These are phyloP conservation scores for Sungouiozyma ichnusensis DNA, from an alignment of 805 yeast species.

Conservation along the genomic window DNA sequence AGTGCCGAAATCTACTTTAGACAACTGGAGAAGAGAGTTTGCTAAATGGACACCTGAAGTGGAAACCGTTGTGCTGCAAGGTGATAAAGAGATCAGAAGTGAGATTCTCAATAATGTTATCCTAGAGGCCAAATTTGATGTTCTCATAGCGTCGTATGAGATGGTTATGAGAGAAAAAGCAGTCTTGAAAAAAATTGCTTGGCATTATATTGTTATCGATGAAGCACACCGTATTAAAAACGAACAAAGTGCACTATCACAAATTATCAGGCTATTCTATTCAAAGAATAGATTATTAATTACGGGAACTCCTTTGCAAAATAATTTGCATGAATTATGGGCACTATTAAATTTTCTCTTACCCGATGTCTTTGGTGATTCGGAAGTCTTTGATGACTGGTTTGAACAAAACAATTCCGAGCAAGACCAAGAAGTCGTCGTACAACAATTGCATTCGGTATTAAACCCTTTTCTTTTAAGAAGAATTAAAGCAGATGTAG, in stretches of 20 bases:
- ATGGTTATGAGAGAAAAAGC: conserved; percentile 86
- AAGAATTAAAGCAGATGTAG: conserved; percentile 88
- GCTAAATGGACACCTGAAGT: conserved; percentile 95
- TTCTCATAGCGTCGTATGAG: conserved; percentile 82
- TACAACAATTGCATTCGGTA: conserved; percentile 80
- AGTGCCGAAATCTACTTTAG: conserved; percentile 92
- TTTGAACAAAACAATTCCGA: conserved; percentile 42
- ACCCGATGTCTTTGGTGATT: conserved; percentile 92
- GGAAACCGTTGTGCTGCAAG: conserved; percentile 73
- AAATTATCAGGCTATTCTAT: conserved; percentile 80
- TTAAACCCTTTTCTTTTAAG: conserved; percentile 80
- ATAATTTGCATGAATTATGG: conserved; percentile 93
- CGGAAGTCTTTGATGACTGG: conserved; percentile 87
- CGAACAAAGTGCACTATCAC: conserved; percentile 85
- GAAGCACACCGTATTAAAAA: conserved; percentile 96
- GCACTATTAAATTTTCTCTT: conserved; percentile 80
- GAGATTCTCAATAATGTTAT: conserved; percentile 48
- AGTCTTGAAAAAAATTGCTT: conserved; percentile 65
- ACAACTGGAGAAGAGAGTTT: conserved; percentile 94
- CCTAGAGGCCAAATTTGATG: conserved; percentile 74
- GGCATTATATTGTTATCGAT: conserved; percentile 92
- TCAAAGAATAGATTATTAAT: conserved; percentile 76
- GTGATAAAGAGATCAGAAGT: conserved; percentile 72
- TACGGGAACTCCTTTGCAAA: conserved; percentile 94
- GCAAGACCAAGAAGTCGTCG: conserved; percentile 67